These are phyloP conservation scores for Linnemannia zychae DNA, from an alignment of 192 early-diverging fungal genomes.

Conservation along the genomic window DNA sequence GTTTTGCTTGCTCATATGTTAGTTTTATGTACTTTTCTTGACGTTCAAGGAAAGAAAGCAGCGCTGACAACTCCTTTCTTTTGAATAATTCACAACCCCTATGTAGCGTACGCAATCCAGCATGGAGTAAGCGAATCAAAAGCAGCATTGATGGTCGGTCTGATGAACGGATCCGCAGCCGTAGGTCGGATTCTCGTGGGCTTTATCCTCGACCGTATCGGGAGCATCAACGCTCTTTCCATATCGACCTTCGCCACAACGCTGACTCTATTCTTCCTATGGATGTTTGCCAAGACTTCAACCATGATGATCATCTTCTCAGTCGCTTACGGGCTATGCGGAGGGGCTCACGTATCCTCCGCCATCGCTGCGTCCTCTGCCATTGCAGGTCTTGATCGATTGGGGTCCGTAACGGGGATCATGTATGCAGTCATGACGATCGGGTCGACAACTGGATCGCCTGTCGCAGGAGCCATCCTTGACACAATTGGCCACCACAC, in stretches of 20 bases:
- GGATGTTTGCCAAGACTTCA: slow-evolving; percentile 59
- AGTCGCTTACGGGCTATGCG: slow-evolving; percentile 41
- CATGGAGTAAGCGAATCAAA: slow-evolving; percentile 55
- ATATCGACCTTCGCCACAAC: slow-evolving; percentile 62
- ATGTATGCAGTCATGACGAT: slow-evolving; percentile 50
- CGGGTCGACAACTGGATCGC: slow-evolving; percentile 39
- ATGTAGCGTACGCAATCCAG: slow-evolving; percentile 58
- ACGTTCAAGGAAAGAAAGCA: not conserved
- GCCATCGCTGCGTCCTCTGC: slow-evolving; percentile 38
- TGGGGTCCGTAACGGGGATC: slow-evolving; percentile 41
- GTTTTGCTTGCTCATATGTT: not conserved
- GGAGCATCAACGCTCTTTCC: slow-evolving; percentile 65
- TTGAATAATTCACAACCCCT: not conserved
- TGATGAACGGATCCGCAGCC: slow-evolving; percentile 76
- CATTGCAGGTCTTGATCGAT: slow-evolving; percentile 27
- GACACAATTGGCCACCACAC: slow-evolving; percentile 28
- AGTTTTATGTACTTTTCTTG: not conserved
- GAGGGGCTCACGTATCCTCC: slow-evolving; percentile 48
- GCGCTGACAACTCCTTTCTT: not conserved
- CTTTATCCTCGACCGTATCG: slow-evolving; percentile 65
- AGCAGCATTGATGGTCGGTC: slow-evolving; percentile 69
- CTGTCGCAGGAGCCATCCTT: slow-evolving; percentile 40
- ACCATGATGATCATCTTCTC: slow-evolving; percentile 47
- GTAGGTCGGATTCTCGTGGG: slow-evolving; percentile 73
- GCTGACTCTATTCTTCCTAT: slow-evolving; percentile 55